A percentile compares a stretch with the other conserved stretches of the same genome.
Evolutionary conservation across 2,329 filamentous ascomycete species (phyloP).

Genomic region (Lecanosticta acicola): DNA sequence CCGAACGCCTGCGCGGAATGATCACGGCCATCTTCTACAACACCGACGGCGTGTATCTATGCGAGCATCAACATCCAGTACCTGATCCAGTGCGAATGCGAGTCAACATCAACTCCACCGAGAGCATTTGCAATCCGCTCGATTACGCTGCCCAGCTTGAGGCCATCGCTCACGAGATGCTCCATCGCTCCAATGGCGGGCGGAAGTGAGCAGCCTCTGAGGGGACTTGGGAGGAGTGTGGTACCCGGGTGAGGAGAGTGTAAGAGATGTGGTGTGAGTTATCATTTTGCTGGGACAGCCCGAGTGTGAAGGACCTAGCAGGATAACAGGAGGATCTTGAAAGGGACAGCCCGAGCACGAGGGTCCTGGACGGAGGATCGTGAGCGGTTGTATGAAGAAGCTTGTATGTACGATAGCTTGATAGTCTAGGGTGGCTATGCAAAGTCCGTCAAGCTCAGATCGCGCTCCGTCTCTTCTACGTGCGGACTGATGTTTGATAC

Average conservation of each 20-base stretch:
- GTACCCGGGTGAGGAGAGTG: not conserved
- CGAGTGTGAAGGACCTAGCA: not conserved
- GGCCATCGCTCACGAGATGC: not conserved
- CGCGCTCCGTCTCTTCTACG: too few relatives aligned
- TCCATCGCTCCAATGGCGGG: not conserved
- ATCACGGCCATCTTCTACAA: not conserved
- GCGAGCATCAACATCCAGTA: not conserved
- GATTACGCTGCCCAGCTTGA: not conserved
- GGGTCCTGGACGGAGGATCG: not conserved
- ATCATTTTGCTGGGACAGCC: not conserved
- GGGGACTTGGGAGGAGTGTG: not conserved
- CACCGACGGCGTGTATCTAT: not conserved
- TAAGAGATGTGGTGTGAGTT: not conserved
- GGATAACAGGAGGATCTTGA: not conserved
- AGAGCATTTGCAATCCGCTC: not conserved
- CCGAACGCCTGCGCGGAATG: not conserved
- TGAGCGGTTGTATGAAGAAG: not conserved
- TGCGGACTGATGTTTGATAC: too few relatives aligned
- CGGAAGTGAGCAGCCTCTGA: not conserved
- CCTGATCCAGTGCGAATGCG: not conserved
- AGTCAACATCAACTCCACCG: not conserved
- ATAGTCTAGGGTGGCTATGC: too few relatives aligned
- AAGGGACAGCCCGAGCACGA: not conserved
- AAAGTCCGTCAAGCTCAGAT: too few relatives aligned
- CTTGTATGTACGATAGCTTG: too few relatives aligned